Conservation (phyloP, 495 filamentous ascomycete species). For the Hypoxylon trugodes region DNA sequence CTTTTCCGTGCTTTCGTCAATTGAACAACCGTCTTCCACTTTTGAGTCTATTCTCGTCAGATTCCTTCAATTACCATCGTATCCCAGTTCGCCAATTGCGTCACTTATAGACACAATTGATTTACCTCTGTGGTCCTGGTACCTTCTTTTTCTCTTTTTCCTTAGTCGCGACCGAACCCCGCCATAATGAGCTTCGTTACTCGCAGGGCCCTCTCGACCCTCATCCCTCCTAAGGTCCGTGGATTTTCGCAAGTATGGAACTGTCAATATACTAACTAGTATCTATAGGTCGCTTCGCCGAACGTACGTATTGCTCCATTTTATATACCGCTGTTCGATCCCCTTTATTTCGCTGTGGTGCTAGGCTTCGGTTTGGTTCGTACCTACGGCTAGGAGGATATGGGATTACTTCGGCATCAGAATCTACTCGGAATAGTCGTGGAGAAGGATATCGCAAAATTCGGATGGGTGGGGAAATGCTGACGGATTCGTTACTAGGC, state of each 20-base stretch:
- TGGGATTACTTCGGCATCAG: not conserved
- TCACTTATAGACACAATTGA: conserved; percentile 35
- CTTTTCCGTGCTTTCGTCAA: conserved; percentile 45
- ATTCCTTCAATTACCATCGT: conserved; percentile 33
- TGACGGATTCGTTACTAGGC: conserved; percentile 64
- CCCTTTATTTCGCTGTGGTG: conserved; percentile 6
- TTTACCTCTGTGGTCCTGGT: conserved; percentile 30
- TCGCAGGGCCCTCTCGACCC: conserved; percentile 91
- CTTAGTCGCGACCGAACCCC: conserved; percentile 41
- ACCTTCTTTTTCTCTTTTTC: conserved; percentile 31
- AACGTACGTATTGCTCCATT: conserved; percentile 71
- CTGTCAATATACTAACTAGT: conserved; percentile 40
- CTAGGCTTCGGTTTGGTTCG: not conserved
- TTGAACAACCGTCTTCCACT: conserved; percentile 34
- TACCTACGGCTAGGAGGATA: not conserved
- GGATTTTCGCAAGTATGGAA: not conserved
- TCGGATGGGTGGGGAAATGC: conserved; percentile 25
- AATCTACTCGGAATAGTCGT: not conserved
- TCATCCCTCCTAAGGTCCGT: conserved; percentile 96
- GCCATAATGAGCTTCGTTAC: conserved; percentile 89
- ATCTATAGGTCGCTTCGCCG: conserved; percentile 77
- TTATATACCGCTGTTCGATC: not conserved
- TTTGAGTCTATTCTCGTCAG: conserved; percentile 42
- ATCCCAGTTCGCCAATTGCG: conserved; percentile 39
- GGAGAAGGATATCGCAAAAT: not conserved